Conservation (phyloP, 306 rosid genomes). For the Quercus engelmannii region DNA sequence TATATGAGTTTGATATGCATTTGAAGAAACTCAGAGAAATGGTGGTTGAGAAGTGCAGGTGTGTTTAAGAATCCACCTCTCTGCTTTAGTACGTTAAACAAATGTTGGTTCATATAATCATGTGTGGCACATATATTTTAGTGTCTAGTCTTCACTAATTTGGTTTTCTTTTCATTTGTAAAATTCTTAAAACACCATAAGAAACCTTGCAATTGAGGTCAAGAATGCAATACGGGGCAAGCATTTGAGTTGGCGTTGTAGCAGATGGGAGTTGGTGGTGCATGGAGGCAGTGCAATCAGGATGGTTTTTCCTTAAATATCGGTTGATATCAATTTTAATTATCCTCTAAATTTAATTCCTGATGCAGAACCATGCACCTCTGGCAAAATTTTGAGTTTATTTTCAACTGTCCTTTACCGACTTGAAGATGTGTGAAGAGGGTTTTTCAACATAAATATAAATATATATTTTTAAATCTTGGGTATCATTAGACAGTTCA, state of each 20-base stretch:
- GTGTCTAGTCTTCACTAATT: background rate
- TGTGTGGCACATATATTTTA: background rate
- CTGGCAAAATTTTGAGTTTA: background rate
- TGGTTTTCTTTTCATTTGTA: background rate
- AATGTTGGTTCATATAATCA: background rate
- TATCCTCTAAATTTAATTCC: background rate
- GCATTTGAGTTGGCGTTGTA: no score
- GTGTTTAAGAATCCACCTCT: slow-evolving; percentile 10
- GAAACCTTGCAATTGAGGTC: background rate
- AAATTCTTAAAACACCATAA: background rate
- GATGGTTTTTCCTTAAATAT: background rate
- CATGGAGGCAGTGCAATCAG: background rate
- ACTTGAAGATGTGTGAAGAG: no score
- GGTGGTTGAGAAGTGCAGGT: slow-evolving; percentile 77
- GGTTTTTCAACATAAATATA: background rate
- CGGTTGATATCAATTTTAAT: background rate
- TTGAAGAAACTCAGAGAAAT: slow-evolving; percentile 52
- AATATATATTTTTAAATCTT: background rate
- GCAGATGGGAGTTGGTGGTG: background rate
- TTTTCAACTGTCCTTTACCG: no score
- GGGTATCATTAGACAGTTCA: background rate
- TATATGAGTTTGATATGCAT: slow-evolving; percentile 49
- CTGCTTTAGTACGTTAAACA: background rate
- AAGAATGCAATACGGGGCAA: background rate
- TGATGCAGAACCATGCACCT: background rate